Base-by-base conservation (phyloP, 2,329 filamentous ascomycete genomes). In the Pestalotiopsis sp. region DNA sequence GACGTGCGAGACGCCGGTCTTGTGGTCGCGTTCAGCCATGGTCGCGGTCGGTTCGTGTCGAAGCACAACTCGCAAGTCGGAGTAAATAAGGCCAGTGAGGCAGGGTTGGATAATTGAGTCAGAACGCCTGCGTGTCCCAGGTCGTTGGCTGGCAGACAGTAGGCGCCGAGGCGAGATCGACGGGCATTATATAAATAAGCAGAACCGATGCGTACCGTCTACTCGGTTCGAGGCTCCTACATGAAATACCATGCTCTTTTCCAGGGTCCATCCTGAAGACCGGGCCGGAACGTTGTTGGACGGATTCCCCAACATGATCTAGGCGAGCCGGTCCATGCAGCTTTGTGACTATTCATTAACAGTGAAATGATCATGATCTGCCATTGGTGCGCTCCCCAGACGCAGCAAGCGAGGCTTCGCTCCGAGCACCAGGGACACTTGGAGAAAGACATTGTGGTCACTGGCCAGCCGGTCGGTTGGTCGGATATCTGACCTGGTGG, bases 1-100 rank as follows among this genome's bases (percentile, higher is more conserved):
- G 62, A 67, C 58, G 39, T 52, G 66, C 14, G 66, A 17, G 38
- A 67, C 66, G 66, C 66, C 66, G 7, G 66, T 62, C 45, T 67
- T 67, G 66, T 41, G 23, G 59, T 12, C 23, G 59, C 57, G 66
- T 36, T 62, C 59, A 4, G 66, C 59, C 66, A 67, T 67, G 66
- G 25, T 56, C 7, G 66, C 45, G 4, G 23, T 11, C 7, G 52
- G 45, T 12, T 56, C 13, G 9, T 14, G n/a, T 65, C 17, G 31
- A 11, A 14, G n/a, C 12, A 38, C 17, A 36, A 45, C 17, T 4
- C 45, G 23, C 23, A 14, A 11, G 14, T 14, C 11, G 14, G 20
- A 14, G 11, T 31, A 12, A 17, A 25, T 65, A 14, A 14, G 38
- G 23, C 20, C 20, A 49, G 27, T 17, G 17, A 14, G 14, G 38